These are phyloP conservation scores for Trichoderma harzianum DNA, from an alignment of 2,329 filamentous ascomycete genomes.

Conservation along the genomic window DNA sequence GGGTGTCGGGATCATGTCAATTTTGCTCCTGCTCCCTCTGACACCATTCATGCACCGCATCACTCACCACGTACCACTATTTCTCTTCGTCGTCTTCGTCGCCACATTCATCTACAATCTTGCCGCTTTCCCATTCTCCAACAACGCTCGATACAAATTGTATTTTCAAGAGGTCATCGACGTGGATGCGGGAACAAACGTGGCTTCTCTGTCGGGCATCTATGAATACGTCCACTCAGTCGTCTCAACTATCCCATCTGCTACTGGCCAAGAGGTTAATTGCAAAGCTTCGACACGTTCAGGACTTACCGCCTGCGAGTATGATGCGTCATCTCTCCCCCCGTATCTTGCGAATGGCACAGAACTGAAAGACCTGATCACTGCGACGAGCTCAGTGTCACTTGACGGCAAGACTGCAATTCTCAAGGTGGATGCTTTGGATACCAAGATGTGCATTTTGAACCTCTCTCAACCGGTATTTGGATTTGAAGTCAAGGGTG, in stretches of 20 bases:
- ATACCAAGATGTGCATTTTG: conserved; percentile 77
- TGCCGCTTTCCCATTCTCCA: conserved; percentile 81
- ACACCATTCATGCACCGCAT: conserved; percentile 85
- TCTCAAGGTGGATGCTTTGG: conserved; percentile 65
- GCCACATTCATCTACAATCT: conserved; percentile 84
- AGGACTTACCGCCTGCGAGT: conserved; percentile 63
- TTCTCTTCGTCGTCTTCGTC: conserved; percentile 69
- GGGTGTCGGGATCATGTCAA: conserved; percentile 62
- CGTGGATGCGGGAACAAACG: conserved; percentile 67
- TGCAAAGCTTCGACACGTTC: conserved; percentile 45
- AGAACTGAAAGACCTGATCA: conserved; percentile 55
- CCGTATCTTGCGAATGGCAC: conserved; percentile 58
- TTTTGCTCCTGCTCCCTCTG: conserved; percentile 71
- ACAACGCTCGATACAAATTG: conserved; percentile 74
- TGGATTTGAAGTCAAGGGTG: conserved; percentile 61
- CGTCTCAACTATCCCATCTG: conserved; percentile 66
- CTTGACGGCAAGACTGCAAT: conserved; percentile 48
- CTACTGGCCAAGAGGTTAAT: conserved; percentile 56
- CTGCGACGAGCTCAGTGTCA: conserved; percentile 44
- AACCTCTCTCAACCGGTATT: conserved; percentile 66
- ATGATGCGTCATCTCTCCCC: conserved; percentile 56
- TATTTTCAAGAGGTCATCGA: conserved; percentile 83
- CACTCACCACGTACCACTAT: conserved; percentile 74
- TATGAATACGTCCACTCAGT: conserved; percentile 64
- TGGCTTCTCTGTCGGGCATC: conserved; percentile 66